A percentile compares a stretch with the other conserved stretches of the same genome.
phyloP scores from a whole-genome alignment of 2,329 filamentous ascomycete species.

The Oidium heveae region DNA sequence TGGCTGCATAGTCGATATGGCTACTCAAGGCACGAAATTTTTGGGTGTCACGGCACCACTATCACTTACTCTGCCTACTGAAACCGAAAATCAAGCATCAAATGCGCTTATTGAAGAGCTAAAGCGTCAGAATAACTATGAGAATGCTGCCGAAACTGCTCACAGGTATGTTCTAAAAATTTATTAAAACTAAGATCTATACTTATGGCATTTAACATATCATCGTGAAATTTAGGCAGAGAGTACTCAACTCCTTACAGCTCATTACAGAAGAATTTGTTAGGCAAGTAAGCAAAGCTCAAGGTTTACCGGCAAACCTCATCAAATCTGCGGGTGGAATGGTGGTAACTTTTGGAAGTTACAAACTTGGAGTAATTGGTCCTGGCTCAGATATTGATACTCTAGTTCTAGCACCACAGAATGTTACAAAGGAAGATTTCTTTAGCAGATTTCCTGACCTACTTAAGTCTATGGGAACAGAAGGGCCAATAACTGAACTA shows the following conservation, averaged over 20 bases:
- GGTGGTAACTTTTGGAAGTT: constrained; percentile 91
- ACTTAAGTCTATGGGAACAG: constrained; percentile 48
- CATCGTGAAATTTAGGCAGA: constrained; percentile 21
- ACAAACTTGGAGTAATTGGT: constrained; percentile 76
- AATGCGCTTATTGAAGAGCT: constrained; percentile 63
- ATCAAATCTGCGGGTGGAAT: constrained; percentile 71
- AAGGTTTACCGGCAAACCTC: constrained; percentile 44
- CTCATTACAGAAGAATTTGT: constrained; percentile 70
- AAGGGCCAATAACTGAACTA: constrained; percentile 62
- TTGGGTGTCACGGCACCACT: constrained; percentile 63
- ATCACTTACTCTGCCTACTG: constrained; percentile 49
- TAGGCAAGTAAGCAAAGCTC: constrained; percentile 33
- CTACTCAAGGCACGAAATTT: constrained; percentile 8
- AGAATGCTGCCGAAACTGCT: constrained; percentile 56
- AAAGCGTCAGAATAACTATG: constrained; percentile 76
- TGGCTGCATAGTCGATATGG: constrained; percentile 7
- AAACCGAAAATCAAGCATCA: constrained; percentile 51
- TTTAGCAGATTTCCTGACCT: constrained; percentile 70
- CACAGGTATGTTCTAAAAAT: constrained; percentile 34
- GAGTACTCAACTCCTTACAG: constrained; percentile 47
- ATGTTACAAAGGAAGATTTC: constrained; percentile 73
- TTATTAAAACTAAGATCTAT: constrained; percentile 1
- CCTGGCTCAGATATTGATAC: constrained; percentile 97
- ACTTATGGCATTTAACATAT: constrained; percentile 2
- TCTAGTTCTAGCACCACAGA: constrained; percentile 71